Conservation (phyloP, 1,284 basidiomycete species). For the Volvariella volvacea region DNA sequence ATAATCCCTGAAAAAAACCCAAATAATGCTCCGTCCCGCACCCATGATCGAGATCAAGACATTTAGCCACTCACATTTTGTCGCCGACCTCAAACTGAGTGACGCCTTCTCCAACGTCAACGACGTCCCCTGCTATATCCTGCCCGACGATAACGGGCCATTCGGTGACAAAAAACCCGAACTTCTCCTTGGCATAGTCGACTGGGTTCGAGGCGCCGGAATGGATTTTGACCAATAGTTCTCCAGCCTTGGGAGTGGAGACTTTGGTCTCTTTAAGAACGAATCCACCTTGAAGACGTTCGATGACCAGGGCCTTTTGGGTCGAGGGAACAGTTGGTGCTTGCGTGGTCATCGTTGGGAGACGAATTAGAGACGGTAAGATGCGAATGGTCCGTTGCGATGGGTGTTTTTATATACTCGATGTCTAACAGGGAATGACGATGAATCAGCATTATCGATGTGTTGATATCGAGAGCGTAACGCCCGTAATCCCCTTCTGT, state of each 20-base stretch:
- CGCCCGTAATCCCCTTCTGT: too few species aligned
- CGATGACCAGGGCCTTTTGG: slow-evolving; percentile 4
- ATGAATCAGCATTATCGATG: too few species aligned
- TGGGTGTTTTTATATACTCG: too few species aligned
- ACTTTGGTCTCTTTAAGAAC: slow-evolving; percentile 12
- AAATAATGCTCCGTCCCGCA: slow-evolving; percentile 13
- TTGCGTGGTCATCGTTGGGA: too few species aligned
- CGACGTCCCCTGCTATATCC: slow-evolving; percentile 21
- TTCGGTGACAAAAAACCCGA: slow-evolving; percentile 18
- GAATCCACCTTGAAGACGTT: slow-evolving; percentile 8
- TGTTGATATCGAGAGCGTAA: too few species aligned
- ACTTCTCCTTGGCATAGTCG: slow-evolving; percentile 32
- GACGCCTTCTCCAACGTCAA: slow-evolving; percentile 19
- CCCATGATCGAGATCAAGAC: slow-evolving; percentile 8
- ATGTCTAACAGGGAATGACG: too few species aligned
- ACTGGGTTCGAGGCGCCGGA: slow-evolving; percentile 33
- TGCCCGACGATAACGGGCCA: slow-evolving; percentile 38
- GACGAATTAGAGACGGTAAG: too few species aligned
- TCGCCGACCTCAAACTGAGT: slow-evolving; percentile 16
- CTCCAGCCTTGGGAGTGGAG: slow-evolving; percentile 24
- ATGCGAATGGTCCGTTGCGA: too few species aligned
- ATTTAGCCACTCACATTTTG: slow-evolving; percentile 17
- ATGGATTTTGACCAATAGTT: slow-evolving; percentile 34
- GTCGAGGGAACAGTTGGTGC: too few species aligned
- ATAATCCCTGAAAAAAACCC: slow-evolving; percentile 36